Evolutionary conservation across 2,329 filamentous ascomycete species (phyloP).

Genomic region (Tolypocladium tropicale): DNA sequence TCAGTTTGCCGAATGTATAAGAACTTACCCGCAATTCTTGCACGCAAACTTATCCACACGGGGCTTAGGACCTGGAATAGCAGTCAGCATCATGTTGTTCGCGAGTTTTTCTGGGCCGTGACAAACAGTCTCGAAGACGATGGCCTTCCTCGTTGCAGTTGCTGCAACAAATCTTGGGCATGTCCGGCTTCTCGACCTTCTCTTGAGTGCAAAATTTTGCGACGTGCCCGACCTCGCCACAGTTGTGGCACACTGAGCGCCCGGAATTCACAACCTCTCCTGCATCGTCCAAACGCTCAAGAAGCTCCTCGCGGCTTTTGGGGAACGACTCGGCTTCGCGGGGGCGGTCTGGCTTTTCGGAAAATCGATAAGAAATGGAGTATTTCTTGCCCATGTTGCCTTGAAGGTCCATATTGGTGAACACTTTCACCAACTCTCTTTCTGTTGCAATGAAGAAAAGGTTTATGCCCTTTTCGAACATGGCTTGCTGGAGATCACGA

Average conservation of each 20-base stretch:
- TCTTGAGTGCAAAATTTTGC: slow-evolving; percentile 52
- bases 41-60: slow-evolving; percentile 56
- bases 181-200: slow-evolving; percentile 33
- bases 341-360: slow-evolving; percentile 44
- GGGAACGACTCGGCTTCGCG: slow-evolving; percentile 54
- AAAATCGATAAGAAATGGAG: slow-evolving; percentile 52
- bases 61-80: slow-evolving; percentile 39
- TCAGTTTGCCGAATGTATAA: too few species aligned
- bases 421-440: slow-evolving; percentile 42
- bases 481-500: slow-evolving; percentile 46
- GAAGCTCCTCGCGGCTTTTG: slow-evolving; percentile 44
- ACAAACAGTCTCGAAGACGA: slow-evolving; percentile 58
- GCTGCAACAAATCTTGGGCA: slow-evolving; percentile 45
- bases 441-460: slow-evolving; percentile 55
- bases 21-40: slow-evolving; percentile 51
- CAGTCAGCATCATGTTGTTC: slow-evolving; percentile 1
- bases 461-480: slow-evolving; percentile 42
- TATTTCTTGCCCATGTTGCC: slow-evolving; percentile 57
- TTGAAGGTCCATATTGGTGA: slow-evolving; percentile 64
- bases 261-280: slow-evolving; percentile 53
- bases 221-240: slow-evolving; percentile 52
- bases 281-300: slow-evolving; percentile 53
- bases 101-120: not conserved
- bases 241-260: slow-evolving; percentile 52
- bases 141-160: slow-evolving; percentile 57